Base-by-base conservation (phyloP, 163 green algal species). In the Scenedesmus sp. region DNA sequence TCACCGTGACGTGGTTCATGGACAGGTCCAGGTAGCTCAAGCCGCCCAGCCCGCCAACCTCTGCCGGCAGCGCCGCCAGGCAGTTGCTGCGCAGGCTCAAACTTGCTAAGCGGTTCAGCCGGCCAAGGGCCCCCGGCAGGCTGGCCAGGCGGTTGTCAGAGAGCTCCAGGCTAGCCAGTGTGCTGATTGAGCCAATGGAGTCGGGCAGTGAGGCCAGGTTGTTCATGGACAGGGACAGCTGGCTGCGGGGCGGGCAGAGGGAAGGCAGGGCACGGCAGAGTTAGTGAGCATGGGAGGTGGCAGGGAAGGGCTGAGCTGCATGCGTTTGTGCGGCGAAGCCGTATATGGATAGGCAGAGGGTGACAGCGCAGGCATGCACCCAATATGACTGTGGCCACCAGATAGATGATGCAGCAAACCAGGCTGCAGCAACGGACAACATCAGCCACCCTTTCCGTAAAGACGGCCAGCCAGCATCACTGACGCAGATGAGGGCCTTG, bases 221-320 rank as follows among this genome's bases (percentile, higher is more conserved):
- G 84, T 93, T 93, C 90, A 93, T 93, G 15, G 70, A 74, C 67
- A 93, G 73, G 7, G 57, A 82, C 46, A 92, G 82, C 54, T 57
- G n/a, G 16, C 89, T 92, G 82, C 18, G 57, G 20, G 13, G 57
- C 66, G 12, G 26, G 88, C 7, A 67, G 62, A 66, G 81, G 5
- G 57, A 52, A 4, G 60, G 88, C 26, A 73, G 88, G 2, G 34
- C 34, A 46, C 34, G 34, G 34, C 34, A 46, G 34, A 46, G 34
- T 46, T 0, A 46, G 34, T 46, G 34, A 84, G 67, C 66, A 55
- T 16, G 23, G 60, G 34, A 46, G 34, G 34, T 46, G 34, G 34
- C 34, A 57, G 4, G 23, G 3, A 3, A 54, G 20, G 76, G 23
- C 3, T 84, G 2, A 76, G 66, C 66, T 18, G 34, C 34, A 46